These are phyloP conservation scores for Cladorrhinum samala DNA, from an alignment of 495 filamentous ascomycete genomes.

Conservation along the genomic window DNA sequence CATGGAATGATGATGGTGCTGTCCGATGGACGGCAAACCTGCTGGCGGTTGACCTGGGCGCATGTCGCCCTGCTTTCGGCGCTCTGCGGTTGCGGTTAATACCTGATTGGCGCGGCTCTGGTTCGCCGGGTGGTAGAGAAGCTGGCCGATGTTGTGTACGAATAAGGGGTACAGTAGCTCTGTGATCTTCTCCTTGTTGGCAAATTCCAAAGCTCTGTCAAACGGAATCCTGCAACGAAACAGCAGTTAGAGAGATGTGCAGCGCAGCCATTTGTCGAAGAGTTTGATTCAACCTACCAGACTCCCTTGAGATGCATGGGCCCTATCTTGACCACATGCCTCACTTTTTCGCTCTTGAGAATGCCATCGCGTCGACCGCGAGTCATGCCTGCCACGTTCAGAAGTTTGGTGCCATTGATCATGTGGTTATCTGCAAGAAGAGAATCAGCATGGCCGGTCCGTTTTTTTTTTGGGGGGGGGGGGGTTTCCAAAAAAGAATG, in stretches of 20 bases:
- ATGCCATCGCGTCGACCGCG: constrained; percentile 93
- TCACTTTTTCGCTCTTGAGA: constrained; percentile 92
- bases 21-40: constrained; percentile 57
- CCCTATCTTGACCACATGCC: constrained; percentile 97
- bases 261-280: neutral
- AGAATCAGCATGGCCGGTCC: neutral
- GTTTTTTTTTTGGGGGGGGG: no score
- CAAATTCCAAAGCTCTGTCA: constrained; percentile 92
- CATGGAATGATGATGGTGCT: constrained; percentile 75
- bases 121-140: constrained; percentile 92
- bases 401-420: constrained; percentile 96
- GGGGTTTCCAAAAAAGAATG: no score
- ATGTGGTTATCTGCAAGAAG: constrained; percentile 78
- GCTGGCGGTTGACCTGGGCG: constrained; percentile 32
- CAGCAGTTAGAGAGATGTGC: constrained; percentile 7
- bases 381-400: constrained; percentile 98
- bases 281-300: constrained; percentile 61
- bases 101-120: constrained; percentile 73
- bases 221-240: constrained; percentile 76
- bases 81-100: constrained; percentile 73
- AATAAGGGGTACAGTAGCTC: constrained; percentile 92
- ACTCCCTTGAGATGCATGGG: constrained; percentile 99
- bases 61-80: constrained; percentile 59
- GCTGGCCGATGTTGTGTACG: constrained; percentile 91
- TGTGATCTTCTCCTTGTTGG: constrained; percentile 99